These are phyloP conservation scores for Macadamia tetraphylla DNA, from an alignment of 164 flowering plant genomes.

Conservation along the genomic window DNA sequence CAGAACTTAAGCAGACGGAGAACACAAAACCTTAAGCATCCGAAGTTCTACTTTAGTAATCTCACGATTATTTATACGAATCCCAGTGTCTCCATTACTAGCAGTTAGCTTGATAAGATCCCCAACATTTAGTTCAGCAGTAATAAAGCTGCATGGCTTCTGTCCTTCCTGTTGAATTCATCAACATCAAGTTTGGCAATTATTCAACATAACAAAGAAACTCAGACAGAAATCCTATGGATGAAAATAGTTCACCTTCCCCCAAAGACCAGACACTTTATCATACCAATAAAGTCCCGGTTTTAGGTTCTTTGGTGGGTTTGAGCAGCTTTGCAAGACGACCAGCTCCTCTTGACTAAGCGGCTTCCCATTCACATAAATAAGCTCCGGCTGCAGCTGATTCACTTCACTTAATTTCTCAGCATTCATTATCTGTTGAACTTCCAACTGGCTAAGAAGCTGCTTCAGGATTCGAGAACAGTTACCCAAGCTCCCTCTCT, in stretches of 20 bases:
- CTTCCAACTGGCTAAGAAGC: conserved; percentile 69
- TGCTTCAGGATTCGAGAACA: conserved; percentile 84
- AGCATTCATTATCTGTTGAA: conserved; percentile 73
- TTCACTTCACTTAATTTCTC: conserved; percentile 82
- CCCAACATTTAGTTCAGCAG: conserved; percentile 83
- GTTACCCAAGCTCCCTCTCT: conserved; percentile 70
- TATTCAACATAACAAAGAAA: conserved; percentile 5
- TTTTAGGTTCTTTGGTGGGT: conserved; percentile 87
- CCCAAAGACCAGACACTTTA: conserved; percentile 98
- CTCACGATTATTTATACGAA: conserved; percentile 87
- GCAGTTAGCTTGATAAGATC: conserved; percentile 61
- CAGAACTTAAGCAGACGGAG: neutral
- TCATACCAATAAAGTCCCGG: conserved; percentile 99
- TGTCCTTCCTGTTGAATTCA: conserved; percentile 72
- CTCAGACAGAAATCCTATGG: neutral
- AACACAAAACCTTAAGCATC: conserved; percentile 71
- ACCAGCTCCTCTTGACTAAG: conserved; percentile 76
- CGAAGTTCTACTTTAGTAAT: conserved; percentile 81
- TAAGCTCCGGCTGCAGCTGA: conserved; percentile 77
- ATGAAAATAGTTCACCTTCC: conserved; percentile 62
- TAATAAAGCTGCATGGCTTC: conserved; percentile 77
- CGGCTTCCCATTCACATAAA: conserved; percentile 74
- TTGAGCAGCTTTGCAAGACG: conserved; percentile 60
- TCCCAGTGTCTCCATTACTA: conserved; percentile 89
- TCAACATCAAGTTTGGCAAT: conserved; percentile 13